Percentiles rank a stretch among this genome's conserved stretches.
Evolutionary conservation across 208 protist genomes (phyloP).

Genomic region (Angomonas deanei): DNA sequence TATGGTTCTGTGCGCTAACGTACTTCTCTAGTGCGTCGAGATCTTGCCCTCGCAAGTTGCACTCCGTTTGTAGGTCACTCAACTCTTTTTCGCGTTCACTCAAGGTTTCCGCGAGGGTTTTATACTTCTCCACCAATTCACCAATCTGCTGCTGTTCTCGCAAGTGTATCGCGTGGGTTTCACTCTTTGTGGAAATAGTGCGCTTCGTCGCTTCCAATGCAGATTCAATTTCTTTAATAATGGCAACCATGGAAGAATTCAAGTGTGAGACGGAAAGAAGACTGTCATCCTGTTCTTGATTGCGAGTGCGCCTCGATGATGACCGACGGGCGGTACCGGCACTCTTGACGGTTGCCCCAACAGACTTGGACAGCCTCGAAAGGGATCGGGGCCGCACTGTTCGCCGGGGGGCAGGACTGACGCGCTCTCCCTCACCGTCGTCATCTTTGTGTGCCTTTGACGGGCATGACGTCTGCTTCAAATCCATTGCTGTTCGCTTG

Average conservation of each 20-base stretch:
- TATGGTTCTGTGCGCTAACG: background rate
- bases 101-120: slow-evolving; percentile 30
- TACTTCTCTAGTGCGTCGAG: slow-evolving; percentile 15
- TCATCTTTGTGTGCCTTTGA: no score
- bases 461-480: no score
- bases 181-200: background rate
- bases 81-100: background rate
- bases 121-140: slow-evolving; percentile 35
- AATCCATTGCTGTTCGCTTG: background rate
- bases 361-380: no score
- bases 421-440: no score
- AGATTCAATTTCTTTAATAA: background rate
- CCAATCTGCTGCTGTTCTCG: background rate
- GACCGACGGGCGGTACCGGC: no score
- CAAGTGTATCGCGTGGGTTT: no score
- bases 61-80: slow-evolving; percentile 30
- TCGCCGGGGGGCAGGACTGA: no score
- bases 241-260: background rate
- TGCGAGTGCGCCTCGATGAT: no score
- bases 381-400: no score
- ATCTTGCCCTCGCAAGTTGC: slow-evolving; percentile 25
- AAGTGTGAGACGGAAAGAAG: background rate
- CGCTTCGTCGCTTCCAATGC: background rate
- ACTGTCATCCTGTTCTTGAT: no score
- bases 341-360: no score